A percentile compares a stretch with the other conserved stretches of the same genome.
Conservation (phyloP, 2,329 filamentous ascomycete species). For the Pseudofabraea citricarpa region DNA sequence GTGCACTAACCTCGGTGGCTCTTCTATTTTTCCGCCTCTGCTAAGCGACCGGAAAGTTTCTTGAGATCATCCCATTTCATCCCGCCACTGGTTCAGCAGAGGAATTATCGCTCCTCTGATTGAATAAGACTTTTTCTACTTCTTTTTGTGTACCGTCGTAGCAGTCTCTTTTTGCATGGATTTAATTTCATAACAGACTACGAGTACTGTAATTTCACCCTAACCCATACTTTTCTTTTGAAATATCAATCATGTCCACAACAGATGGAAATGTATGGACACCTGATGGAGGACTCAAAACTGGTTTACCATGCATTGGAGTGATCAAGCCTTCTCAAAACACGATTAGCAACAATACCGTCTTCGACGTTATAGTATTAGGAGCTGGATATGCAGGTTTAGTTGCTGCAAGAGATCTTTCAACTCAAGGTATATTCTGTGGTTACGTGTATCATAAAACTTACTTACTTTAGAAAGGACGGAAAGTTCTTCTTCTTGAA, state of each 20-base stretch:
- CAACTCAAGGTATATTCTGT: conserved; percentile 1
- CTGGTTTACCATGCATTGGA: background rate
- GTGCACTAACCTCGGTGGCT: no score
- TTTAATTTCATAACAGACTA: no score
- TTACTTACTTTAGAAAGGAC: background rate
- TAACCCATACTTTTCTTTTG: no score
- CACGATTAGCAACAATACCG: background rate
- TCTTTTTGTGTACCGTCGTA: no score
- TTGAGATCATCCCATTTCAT: no score
- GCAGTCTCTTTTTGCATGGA: no score
- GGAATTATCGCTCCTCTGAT: no score
- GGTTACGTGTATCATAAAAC: background rate
- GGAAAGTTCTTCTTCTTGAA: conserved; percentile 31
- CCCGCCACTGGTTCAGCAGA: no score
- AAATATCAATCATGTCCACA: background rate
- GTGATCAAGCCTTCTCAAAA: background rate
- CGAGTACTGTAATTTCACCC: no score
- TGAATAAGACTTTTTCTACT: no score
- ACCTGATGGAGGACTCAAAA: background rate
- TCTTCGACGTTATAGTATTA: background rate
- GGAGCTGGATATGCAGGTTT: conserved; percentile 2
- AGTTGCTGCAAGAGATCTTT: conserved; percentile 1
- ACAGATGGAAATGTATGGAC: background rate
- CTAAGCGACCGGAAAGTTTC: no score
- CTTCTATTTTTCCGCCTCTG: no score